These are phyloP conservation scores for Alternaria sp. DNA, from an alignment of 2,329 filamentous ascomycete genomes.

Conservation along the genomic window DNA sequence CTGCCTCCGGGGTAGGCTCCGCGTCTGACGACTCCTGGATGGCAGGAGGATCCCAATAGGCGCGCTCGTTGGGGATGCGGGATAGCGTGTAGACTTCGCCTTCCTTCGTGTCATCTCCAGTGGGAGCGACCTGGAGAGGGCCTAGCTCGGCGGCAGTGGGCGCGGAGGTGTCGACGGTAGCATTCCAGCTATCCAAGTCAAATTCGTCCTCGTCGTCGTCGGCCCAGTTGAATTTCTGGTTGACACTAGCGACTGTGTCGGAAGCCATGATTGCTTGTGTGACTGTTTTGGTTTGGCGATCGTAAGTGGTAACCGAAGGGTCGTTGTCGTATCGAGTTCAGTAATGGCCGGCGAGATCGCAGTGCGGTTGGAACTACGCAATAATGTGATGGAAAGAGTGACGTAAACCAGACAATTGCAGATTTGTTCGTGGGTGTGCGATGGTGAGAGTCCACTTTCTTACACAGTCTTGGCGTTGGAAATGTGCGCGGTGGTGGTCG, in stretches of 20 bases:
- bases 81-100: neutral
- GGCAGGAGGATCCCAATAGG: neutral
- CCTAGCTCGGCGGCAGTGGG: conserved; percentile 8
- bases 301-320: neutral
- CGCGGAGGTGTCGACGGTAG: conserved; percentile 19
- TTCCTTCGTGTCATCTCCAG: neutral
- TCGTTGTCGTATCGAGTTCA: neutral
- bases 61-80: neutral
- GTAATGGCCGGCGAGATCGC: neutral
- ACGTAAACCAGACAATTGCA: neutral
- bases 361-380: neutral
- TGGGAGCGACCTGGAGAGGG: conserved; percentile 7
- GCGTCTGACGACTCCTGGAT: neutral
- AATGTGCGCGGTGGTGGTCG: neutral
- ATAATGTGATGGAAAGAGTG: neutral
- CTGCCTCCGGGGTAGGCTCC: neutral
- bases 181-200: conserved; percentile 16
- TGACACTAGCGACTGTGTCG: neutral
- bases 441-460: neutral
- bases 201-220: conserved; percentile 36
- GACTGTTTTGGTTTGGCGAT: neutral
- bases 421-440: neutral
- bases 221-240: conserved; percentile 22
- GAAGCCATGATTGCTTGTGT: conserved; percentile 8
- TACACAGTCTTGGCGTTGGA: neutral